Conservation (phyloP, 768 basidiomycete species). For the Boletus edulis region DNA sequence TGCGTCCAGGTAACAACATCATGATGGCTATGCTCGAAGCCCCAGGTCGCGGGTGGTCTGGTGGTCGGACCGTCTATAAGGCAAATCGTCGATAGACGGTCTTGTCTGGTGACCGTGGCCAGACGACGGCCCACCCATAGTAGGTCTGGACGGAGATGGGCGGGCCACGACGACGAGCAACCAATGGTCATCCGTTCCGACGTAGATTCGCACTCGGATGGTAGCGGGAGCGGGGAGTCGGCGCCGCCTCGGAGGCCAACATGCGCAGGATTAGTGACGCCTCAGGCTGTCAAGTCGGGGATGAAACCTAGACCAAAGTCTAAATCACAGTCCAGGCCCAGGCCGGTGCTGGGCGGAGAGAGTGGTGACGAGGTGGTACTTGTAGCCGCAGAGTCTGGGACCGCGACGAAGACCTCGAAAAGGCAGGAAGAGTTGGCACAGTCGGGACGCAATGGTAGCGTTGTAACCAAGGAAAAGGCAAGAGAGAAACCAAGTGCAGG, state of each 20-base stretch:
- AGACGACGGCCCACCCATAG: too few species aligned
- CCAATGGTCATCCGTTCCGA: background rate
- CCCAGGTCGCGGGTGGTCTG: too few species aligned
- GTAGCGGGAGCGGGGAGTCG: background rate
- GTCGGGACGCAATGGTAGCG: background rate
- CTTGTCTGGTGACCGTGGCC: too few species aligned
- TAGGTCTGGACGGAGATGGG: background rate
- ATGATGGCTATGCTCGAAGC: too few species aligned
- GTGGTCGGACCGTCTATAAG: too few species aligned
- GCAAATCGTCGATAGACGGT: too few species aligned
- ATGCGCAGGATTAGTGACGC: slow-evolving; percentile 9
- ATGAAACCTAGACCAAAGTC: slow-evolving; percentile 27
- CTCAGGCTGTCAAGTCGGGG: slow-evolving; percentile 25
- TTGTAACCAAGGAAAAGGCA: background rate
- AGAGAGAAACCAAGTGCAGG: background rate
- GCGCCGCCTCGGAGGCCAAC: slow-evolving; percentile 9
- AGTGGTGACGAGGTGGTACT: slow-evolving; percentile 1
- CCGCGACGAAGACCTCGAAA: background rate
- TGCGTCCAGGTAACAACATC: too few species aligned
- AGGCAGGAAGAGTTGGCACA: background rate
- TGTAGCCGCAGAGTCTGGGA: background rate
- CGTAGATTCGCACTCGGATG: background rate
- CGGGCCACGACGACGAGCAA: background rate
- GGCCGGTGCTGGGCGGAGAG: background rate
- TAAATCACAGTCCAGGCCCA: slow-evolving; percentile 4